Base-by-base conservation (phyloP, 495 filamentous ascomycete genomes). In the Clohesyomyces aquaticus region DNA sequence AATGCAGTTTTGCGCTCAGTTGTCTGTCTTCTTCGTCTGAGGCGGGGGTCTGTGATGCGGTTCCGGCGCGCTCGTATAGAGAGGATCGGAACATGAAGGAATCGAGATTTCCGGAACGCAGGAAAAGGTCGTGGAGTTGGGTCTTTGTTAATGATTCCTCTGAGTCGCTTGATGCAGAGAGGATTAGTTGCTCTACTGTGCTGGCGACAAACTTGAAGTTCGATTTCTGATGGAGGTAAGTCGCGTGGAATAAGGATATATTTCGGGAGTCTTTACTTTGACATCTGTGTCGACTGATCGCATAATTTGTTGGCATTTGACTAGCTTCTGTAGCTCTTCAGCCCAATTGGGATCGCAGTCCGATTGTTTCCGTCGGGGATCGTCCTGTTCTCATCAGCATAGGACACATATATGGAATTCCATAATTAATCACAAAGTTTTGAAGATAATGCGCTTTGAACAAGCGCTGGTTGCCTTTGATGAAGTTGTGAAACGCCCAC, bases 1-100 rank as follows among this genome's bases (percentile, higher is more conserved):
- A 81, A 61, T 88, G 87, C 10, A 90, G 74, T 57, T 86, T 84
- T 25, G 87, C 87, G 55, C 82, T 84, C 48, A 77, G 72, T 68
- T 88, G 86, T 21, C 79, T 74, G n/a, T 77, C 63, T 41, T 65
- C 72, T 48, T 51, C 51, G 4, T 55, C 71, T 0, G 42, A 27
- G 27, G 63, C 65, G 8, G 61, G 29, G 10, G 56, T 58, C 28
- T 74, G 71, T 29, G 68, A 61, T 0, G 52, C 46, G 21, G 63
- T 66, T 18, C 69, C 74, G 9, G 80, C 81, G 32, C 77, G 76
- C 25, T 77, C 71, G 67, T 79, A 87, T 12, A 86, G 74, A n/a
- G 71, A 61, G 2, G 63, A 66, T 43, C 56, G 41, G 19, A 61
- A 61, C 53, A 67, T 42, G 22, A 67, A 41, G 4, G 65, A 26